These are phyloP conservation scores for Kodamaea neixiangensis DNA, from an alignment of 805 yeast species.

Conservation along the genomic window DNA sequence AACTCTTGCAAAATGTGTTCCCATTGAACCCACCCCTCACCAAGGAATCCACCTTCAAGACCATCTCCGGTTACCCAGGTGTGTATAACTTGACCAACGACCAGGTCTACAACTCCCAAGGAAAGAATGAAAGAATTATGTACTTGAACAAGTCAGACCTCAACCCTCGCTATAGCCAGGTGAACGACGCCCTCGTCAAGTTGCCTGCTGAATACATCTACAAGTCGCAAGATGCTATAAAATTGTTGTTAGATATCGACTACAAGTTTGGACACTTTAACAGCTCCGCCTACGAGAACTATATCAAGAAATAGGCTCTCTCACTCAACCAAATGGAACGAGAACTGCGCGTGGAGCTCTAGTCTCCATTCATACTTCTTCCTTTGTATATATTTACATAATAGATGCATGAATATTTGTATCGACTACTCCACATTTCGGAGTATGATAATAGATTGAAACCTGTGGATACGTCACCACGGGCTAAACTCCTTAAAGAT, in stretches of 20 bases:
- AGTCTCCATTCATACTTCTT: background rate
- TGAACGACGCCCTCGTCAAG: slow-evolving; percentile 42
- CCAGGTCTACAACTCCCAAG: slow-evolving; percentile 44
- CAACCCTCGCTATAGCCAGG: slow-evolving; percentile 18
- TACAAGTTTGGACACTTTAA: slow-evolving; percentile 61
- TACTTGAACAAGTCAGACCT: slow-evolving; percentile 32
- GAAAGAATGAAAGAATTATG: slow-evolving; percentile 33
- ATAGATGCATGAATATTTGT: background rate
- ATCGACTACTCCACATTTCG: background rate
- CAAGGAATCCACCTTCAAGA: slow-evolving; percentile 44
- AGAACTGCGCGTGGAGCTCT: background rate
- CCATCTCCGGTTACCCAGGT: slow-evolving; percentile 48
- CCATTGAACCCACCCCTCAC: slow-evolving; percentile 63
- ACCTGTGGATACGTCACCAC: background rate
- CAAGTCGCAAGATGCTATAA: slow-evolving; percentile 61
- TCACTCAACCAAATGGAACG: background rate
- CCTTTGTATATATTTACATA: background rate
- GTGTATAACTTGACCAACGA: slow-evolving; percentile 46
- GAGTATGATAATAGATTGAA: background rate
- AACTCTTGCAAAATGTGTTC: slow-evolving; percentile 74
- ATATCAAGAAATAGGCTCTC: slow-evolving; percentile 22
- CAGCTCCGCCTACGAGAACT: slow-evolving; percentile 46
- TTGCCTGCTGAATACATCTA: slow-evolving; percentile 49
- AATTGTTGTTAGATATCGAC: slow-evolving; percentile 62
- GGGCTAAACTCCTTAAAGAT: background rate